Percentiles rank a stretch among this genome's conserved stretches.
phyloP scores from a whole-genome alignment of 345 rosid genomes.

The Microthlaspi erraticum region DNA sequence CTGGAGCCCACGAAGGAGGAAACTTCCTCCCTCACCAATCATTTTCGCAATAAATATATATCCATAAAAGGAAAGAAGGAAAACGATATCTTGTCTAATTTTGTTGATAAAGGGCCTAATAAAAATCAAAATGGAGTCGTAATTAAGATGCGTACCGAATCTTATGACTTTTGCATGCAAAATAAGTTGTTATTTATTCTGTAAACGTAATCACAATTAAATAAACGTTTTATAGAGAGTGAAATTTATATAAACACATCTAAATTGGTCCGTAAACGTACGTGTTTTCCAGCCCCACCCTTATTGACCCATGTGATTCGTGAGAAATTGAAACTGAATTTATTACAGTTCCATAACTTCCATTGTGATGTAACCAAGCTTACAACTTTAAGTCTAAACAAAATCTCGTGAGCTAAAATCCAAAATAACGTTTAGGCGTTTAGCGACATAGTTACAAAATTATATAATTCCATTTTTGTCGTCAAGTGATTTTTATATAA shows the following conservation, averaged over 20 bases:
- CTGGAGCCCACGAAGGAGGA: slow-evolving; percentile 15
- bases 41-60: slow-evolving; percentile 2
- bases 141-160: slow-evolving; percentile 24
- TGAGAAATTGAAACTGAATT: slow-evolving; percentile 11
- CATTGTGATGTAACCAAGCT: too few species aligned
- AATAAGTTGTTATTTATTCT: background rate
- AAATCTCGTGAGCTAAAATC: slow-evolving; percentile 6
- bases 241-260: slow-evolving; percentile 18
- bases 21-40: slow-evolving; percentile 1
- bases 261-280: background rate
- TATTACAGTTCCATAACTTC: background rate
- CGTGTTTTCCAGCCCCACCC: slow-evolving; percentile 37
- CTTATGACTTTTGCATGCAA: slow-evolving; percentile 21
- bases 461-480: background rate
- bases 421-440: slow-evolving; percentile 5
- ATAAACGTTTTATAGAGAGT: slow-evolving; percentile 24
- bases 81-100: too few species aligned
- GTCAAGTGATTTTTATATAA: background rate
- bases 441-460: background rate
- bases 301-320: slow-evolving; percentile 37
- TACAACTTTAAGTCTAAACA: background rate
- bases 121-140: slow-evolving; percentile 21
- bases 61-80: slow-evolving; percentile 27
- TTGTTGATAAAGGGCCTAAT: too few species aligned
- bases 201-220: slow-evolving; percentile 17